Percentiles rank a stretch among this genome's conserved stretches.
phyloP scores from a whole-genome alignment of 805 yeast species.

The Sugiyamaella americana region DNA sequence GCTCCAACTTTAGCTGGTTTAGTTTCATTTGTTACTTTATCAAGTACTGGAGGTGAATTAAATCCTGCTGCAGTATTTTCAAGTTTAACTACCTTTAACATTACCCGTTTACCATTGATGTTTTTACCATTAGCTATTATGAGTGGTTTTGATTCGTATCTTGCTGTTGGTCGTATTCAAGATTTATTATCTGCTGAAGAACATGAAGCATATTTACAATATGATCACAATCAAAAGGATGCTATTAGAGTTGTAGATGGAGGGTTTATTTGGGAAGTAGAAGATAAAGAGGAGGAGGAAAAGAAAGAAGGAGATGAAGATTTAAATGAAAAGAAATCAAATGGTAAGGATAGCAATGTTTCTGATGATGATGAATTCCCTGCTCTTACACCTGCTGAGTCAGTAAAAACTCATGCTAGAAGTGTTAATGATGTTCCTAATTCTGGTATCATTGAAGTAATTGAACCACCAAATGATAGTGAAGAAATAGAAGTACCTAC shows the following conservation, averaged over 20 bases:
- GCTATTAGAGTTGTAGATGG: slow-evolving; percentile 51
- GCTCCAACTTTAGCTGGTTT: slow-evolving; percentile 69
- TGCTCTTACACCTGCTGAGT: slow-evolving; percentile 8
- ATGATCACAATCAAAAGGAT: slow-evolving; percentile 31
- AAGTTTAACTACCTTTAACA: slow-evolving; percentile 62
- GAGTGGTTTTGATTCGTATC: slow-evolving; percentile 54
- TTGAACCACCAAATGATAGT: neutral
- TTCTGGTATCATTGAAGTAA: slow-evolving; percentile 6
- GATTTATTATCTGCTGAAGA: slow-evolving; percentile 44
- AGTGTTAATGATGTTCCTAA: slow-evolving; percentile 16
- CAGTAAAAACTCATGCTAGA: slow-evolving; percentile 19
- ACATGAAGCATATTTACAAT: slow-evolving; percentile 29
- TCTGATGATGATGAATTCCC: slow-evolving; percentile 35
- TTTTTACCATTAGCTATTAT: slow-evolving; percentile 62
- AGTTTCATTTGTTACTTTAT: slow-evolving; percentile 46
- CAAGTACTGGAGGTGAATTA: slow-evolving; percentile 38
- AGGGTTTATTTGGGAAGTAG: slow-evolving; percentile 59
- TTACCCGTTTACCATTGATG: slow-evolving; percentile 53
- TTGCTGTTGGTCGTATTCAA: slow-evolving; percentile 53
- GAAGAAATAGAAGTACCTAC: slow-evolving; percentile 43
- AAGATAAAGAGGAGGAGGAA: slow-evolving; percentile 8
- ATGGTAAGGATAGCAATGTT: slow-evolving; percentile 19
- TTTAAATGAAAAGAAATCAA: slow-evolving; percentile 1
- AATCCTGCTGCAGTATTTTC: slow-evolving; percentile 64
- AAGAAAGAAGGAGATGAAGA: slow-evolving; percentile 10